Conservation (phyloP, 2,329 filamentous ascomycete species). For the Colletotrichum theobromicola region DNA sequence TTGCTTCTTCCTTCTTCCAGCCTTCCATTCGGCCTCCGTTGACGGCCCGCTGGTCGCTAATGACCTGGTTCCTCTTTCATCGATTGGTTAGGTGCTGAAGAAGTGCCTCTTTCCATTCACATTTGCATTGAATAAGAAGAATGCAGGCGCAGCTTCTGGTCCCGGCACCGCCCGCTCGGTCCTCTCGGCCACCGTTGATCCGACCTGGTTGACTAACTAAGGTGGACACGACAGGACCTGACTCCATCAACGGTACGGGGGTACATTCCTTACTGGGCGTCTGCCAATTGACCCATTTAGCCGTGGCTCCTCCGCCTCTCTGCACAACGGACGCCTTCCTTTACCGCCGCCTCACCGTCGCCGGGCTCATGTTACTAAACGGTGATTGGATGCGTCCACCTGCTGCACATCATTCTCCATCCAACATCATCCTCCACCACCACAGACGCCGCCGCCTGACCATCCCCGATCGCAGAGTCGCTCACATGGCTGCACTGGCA, state of each 20-base stretch:
- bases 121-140: background rate
- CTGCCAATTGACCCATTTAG: background rate
- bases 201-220: background rate
- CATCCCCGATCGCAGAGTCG: background rate
- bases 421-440: background rate
- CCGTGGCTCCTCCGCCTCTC: background rate
- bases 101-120: background rate
- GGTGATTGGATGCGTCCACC: background rate
- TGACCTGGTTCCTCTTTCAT: background rate
- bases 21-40: background rate
- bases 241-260: background rate
- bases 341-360: background rate
- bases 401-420: background rate
- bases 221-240: background rate
- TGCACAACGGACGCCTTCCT: background rate
- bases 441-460: background rate
- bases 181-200: slow-evolving; percentile 10
- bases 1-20: background rate
- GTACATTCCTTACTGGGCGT: background rate
- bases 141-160: background rate
- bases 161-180: background rate
- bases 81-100: background rate
- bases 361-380: background rate
- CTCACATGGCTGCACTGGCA: background rate
- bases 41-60: background rate